Evolutionary conservation across 768 basidiomycete species (phyloP), one percentile per base, ranked within the genome.

Genomic region (Phylloporus sp.): DNA sequence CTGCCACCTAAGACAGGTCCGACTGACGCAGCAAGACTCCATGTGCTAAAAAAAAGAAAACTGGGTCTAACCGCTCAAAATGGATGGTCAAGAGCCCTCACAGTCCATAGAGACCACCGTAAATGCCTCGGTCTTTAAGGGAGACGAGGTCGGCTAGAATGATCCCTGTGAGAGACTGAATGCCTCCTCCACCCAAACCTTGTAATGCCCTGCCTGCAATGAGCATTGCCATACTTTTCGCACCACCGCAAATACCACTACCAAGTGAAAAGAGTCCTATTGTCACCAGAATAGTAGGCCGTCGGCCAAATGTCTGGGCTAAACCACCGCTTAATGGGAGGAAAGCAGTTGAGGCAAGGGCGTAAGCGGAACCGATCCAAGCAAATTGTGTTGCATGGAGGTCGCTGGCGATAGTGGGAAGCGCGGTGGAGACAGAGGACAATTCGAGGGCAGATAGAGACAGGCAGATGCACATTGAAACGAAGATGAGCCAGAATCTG

Each of bases 91-190:
- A 31, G 12, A 12, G 6, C 34, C 39, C 59, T 50, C 20, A 59
- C 57, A 61, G 36, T 6, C 48, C 57, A 43, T 53, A 60, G 24
- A 74, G 24, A 18, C 68, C 69, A 3, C 63, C 56, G 31, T 69
- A 74, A 3, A 59, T 27, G 5, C 75, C 76, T 5, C 76, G 70
- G 47, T 75, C 72, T 16, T 64, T 57, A 9, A 77, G 67, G 11
- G 76, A 65, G 6, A 76, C 71, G 9, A 77, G 59, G 56, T 77
- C 76, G 16, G 71, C 68, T 1, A 74, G 54, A 40, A 76, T 59
- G 52, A 76, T 73, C 43, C 73, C 69, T 4, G 69, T 62, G 32
- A 72, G 59, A 12, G 65, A 58, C 10, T 68, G 49, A 29, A 73
- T 70, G 4, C 70, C 70, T 9, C 73, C 73, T 9, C 67, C 67